phyloP scores from a whole-genome alignment of 1,139 yeast genomes.

The Meyerozyma carpophila region DNA sequence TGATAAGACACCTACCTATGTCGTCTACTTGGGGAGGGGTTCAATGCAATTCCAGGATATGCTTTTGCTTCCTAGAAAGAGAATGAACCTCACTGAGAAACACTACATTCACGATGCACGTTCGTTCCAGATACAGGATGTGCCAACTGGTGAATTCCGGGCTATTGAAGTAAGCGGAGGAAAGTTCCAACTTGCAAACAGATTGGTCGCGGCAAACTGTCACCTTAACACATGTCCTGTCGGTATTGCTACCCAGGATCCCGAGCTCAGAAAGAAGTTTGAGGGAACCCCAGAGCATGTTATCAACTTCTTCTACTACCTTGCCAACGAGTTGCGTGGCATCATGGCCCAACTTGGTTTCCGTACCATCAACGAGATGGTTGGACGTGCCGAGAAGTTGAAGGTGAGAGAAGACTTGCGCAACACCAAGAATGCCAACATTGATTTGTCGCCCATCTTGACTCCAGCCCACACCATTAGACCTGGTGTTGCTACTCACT shows the following conservation, averaged over 20 bases:
- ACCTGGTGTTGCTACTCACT: conserved; percentile 96
- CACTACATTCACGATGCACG: not conserved
- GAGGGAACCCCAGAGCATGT: conserved; percentile 98
- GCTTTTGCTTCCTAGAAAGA: conserved; percentile 2
- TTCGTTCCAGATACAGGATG: not conserved
- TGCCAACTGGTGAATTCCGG: conserved; percentile 1
- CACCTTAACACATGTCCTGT: conserved; percentile 94
- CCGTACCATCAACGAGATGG: conserved; percentile 96
- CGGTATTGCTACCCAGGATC: conserved; percentile 98
- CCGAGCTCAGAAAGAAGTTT: conserved; percentile 86
- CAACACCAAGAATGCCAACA: conserved; percentile 84
- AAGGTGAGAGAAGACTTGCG: conserved; percentile 79
- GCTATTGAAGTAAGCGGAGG: conserved; percentile 3
- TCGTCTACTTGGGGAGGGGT: conserved; percentile 1
- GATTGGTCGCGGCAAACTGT: not conserved
- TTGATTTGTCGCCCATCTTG: conserved; percentile 86
- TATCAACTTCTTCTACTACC: conserved; percentile 92
- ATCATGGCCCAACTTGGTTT: conserved; percentile 94
- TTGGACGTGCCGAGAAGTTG: conserved; percentile 91
- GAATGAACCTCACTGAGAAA: not conserved
- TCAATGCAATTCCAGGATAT: not conserved
- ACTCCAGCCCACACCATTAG: conserved; percentile 96
- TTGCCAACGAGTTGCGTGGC: conserved; percentile 85
- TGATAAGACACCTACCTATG: not conserved
- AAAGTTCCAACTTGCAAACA: conserved; percentile 1